Conservation (phyloP, 2,329 filamentous ascomycete genomes). For the Pestalotiopsis sp. region DNA sequence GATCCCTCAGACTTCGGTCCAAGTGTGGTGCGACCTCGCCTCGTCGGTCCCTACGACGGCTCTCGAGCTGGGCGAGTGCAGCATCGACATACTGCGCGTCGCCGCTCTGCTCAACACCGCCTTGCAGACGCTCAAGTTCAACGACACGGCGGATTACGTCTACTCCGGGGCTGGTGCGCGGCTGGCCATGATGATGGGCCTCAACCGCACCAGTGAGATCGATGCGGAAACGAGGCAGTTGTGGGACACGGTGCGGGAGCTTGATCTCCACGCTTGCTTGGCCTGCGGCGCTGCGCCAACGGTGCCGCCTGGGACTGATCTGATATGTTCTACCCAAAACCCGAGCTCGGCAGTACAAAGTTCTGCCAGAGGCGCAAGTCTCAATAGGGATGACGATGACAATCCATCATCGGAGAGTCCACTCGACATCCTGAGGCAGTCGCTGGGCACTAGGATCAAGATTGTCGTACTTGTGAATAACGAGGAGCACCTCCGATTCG, state of each 20-base stretch:
- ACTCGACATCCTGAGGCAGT: neutral
- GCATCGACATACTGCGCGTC: neutral
- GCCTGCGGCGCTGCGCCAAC: neutral
- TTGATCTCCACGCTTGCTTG: neutral
- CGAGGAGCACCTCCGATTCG: neutral
- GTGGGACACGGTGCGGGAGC: neutral
- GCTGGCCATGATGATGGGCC: neutral
- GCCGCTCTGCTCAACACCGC: neutral
- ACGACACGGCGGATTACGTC: neutral
- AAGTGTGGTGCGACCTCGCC: neutral
- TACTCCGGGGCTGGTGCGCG: neutral
- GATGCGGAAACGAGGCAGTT: neutral
- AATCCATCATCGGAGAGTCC: neutral
- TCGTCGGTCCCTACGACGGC: neutral
- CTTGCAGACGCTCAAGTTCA: neutral
- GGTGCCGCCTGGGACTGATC: neutral
- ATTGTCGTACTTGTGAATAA: neutral
- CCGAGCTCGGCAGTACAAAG: neutral
- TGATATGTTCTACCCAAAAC: neutral
- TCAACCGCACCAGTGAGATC: neutral
- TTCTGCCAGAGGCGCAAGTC: neutral
- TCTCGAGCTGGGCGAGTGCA: neutral
- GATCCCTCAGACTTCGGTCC: neutral
- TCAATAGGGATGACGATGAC: neutral
- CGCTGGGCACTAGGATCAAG: neutral